Conservation (phyloP, 1,284 basidiomycete species). For the Psilocybe mexicana region DNA sequence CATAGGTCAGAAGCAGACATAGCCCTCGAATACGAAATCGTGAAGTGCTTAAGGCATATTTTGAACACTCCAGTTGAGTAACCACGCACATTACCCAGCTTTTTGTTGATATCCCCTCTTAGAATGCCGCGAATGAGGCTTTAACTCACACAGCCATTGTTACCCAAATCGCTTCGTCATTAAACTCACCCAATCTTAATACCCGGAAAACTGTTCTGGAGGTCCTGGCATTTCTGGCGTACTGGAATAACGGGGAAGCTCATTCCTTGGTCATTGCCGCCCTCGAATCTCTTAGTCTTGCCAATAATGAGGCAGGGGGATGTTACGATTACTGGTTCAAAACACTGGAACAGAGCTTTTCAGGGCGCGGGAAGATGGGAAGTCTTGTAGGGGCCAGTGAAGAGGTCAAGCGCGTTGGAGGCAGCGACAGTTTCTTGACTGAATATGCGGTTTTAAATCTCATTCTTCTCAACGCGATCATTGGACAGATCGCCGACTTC, state of each 20-base stretch:
- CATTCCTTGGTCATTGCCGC: conserved; percentile 61
- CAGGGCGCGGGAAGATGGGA: conserved; percentile 92
- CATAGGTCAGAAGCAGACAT: conserved; percentile 67
- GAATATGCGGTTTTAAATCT: conserved; percentile 81
- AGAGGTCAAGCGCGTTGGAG: conserved; percentile 72
- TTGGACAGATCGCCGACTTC: conserved; percentile 68
- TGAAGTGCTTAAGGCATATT: conserved; percentile 87
- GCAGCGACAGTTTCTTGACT: conserved; percentile 67
- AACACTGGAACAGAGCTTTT: conserved; percentile 75
- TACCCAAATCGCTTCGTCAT: conserved; percentile 79
- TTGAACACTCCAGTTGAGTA: conserved; percentile 64
- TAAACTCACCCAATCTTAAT: conserved; percentile 82
- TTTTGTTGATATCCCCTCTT: conserved; percentile 12
- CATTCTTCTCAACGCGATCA: conserved; percentile 67
- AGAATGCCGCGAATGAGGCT: conserved; percentile 80
- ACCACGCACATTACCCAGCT: neutral
- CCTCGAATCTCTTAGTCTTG: conserved; percentile 64
- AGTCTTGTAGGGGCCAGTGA: conserved; percentile 93
- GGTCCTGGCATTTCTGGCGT: conserved; percentile 67
- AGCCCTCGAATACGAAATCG: conserved; percentile 83
- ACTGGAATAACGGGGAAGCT: conserved; percentile 55
- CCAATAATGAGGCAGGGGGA: conserved; percentile 61
- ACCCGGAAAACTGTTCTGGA: conserved; percentile 85
- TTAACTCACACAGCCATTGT: conserved; percentile 79
- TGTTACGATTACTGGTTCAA: conserved; percentile 91